Evolutionary conservation across 1,139 yeast genomes (phyloP).

Genomic region (Candida neerlandica): DNA sequence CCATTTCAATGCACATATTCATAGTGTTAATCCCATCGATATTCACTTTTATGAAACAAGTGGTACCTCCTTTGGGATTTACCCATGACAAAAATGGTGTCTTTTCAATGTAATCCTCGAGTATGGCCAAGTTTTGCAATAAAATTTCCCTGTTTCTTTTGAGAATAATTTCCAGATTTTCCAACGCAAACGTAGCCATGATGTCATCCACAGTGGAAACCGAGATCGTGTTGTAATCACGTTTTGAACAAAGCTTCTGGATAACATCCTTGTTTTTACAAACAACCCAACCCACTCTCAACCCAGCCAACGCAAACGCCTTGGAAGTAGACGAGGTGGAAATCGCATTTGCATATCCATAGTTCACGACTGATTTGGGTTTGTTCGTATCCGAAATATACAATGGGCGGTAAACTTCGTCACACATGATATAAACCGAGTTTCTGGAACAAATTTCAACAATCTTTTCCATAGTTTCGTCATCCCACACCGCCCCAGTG

Average conservation of each 20-base stretch:
- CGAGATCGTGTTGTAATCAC: conserved; percentile 58
- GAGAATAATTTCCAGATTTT: conserved; percentile 34
- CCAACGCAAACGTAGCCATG: conserved; percentile 48
- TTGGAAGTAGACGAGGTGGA: conserved; percentile 57
- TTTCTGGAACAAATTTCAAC: conserved; percentile 39
- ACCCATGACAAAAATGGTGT: conserved; percentile 38
- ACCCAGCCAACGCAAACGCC: conserved; percentile 58
- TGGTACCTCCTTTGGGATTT: conserved; percentile 53
- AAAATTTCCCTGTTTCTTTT: conserved; percentile 43
- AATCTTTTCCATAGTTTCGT: conserved; percentile 33
- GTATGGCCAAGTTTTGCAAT: conserved; percentile 32
- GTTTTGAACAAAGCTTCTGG: conserved; percentile 36
- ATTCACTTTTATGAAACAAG: conserved; percentile 44
- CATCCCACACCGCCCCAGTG: conserved; percentile 50
- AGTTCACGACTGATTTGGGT: conserved; percentile 40
- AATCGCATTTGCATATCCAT: conserved; percentile 47
- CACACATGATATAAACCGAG: conserved; percentile 45
- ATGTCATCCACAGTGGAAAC: conserved; percentile 52
- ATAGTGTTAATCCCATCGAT: conserved; percentile 30
- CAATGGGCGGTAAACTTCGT: conserved; percentile 61
- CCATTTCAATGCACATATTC: conserved; percentile 39
- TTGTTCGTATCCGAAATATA: conserved; percentile 36
- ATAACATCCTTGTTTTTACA: conserved; percentile 33
- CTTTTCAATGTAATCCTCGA: conserved; percentile 35
- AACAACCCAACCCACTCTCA: conserved; percentile 58